Evolutionary conservation across 2,329 filamentous ascomycete genomes (phyloP), one percentile per base, ranked within the genome.

Genomic region (Conoideocrella luteorostrata): DNA sequence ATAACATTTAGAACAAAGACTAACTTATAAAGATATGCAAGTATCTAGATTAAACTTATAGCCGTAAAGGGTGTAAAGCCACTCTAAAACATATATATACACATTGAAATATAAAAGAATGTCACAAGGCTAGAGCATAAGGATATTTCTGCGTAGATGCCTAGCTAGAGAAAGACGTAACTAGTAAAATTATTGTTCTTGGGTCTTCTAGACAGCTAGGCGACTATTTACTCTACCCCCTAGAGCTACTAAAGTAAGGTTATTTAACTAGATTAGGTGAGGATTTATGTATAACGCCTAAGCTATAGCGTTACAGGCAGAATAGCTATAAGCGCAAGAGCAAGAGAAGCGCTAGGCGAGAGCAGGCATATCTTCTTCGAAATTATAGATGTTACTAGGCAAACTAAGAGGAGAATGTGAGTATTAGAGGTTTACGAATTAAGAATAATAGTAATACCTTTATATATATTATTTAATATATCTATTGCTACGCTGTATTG

Each of bases 171-270:
- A 28, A 28, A 28, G 24, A 28, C 24, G 24, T 13, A 13, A 28
- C 24, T 3, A 13, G 24, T 3, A 28, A 28, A 4, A 28, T 4
- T 4, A 28, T 28, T 13, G 24, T 28, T 28, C 24, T 28, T 28
- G 57, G 61, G 37, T 61, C 52, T 41, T 62, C 54, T 0, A 65
- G 52, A 43, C 54, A 53, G 10, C 48, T 52, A 21, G 24, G 24
- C 24, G 24, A 28, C 24, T 28, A 13, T 28, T 13, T 13, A 28
- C 26, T 28, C 26, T 28, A 13, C 26, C 26, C 26, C 26, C n/a
- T 13, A 28, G 4, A 28, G 26, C 26, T 28, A 13, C 26, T 13
- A 3, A 28, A 28, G 26, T 28, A 28, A 5, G 26, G 26, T 13
- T 13, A 13, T n/a, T 28, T 13, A 4, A 28, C 24, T 28, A 28